These are phyloP conservation scores for Candida methanosorbosa DNA, from an alignment of 805 yeast species.

Conservation along the genomic window DNA sequence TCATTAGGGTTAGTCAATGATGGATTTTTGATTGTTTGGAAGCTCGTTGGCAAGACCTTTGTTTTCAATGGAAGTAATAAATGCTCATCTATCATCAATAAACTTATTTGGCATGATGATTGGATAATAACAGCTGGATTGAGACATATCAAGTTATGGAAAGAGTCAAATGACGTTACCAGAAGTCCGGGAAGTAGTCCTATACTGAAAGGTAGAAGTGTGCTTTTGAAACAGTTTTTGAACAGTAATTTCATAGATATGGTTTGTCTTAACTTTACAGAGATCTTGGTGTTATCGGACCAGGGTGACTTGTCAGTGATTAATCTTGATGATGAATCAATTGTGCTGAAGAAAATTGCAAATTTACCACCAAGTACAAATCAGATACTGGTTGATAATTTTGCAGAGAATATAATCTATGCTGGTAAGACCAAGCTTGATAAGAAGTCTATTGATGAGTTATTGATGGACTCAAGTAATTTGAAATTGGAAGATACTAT, in stretches of 20 bases:
- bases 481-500: conserved; percentile 2
- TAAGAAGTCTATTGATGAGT: conserved; percentile 8
- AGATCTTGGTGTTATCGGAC: conserved; percentile 27
- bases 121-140: conserved; percentile 47
- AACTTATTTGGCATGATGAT: conserved; percentile 46
- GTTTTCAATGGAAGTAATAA: conserved; percentile 43
- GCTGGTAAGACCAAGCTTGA: conserved; percentile 9
- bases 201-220: conserved; percentile 48
- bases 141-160: conserved; percentile 59
- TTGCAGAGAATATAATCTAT: conserved; percentile 8
- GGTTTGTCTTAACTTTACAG: conserved; percentile 25
- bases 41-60: conserved; percentile 16
- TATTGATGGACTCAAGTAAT: conserved; percentile 3
- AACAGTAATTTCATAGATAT: conserved; percentile 41
- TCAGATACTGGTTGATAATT: conserved; percentile 14
- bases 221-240: conserved; percentile 40
- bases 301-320: conserved; percentile 25
- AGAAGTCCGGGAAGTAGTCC: conserved; percentile 1
- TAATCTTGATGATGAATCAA: conserved; percentile 15
- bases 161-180: conserved; percentile 7
- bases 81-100: conserved; percentile 52
- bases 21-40: conserved; percentile 62
- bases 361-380: conserved; percentile 11
- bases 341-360: conserved; percentile 10
- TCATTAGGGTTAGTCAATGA: conserved; percentile 64